Base-by-base conservation (phyloP, 2,329 filamentous ascomycete genomes). In the Colletotrichum nymphaeae region DNA sequence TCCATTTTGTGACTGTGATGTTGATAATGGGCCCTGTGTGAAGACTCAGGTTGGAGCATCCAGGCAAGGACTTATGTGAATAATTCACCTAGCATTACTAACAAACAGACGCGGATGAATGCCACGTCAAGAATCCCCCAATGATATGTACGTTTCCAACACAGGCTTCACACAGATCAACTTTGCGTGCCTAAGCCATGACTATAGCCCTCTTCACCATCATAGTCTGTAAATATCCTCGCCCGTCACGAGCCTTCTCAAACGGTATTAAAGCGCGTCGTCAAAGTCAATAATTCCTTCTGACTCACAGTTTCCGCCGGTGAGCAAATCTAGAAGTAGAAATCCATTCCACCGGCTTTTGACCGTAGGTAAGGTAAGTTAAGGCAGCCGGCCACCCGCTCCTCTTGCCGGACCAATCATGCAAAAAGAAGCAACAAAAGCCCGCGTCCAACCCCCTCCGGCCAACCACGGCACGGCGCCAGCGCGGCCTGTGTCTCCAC, bases 401-500 rank as follows among this genome's bases (percentile, higher is more conserved):
- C 37, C 57, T 63, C 55, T 9, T 35, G 16, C 37, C 49, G 49
- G 37, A 6, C 4, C 26, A 63, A 24, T 22, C 22, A 37, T 22
- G 4, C 14, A 42, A 42, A 8, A 56, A 24, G 9, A 26, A 30
- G 24, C n/a, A 37, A n/a, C 58, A 24, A 19, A 63, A 63, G 30
- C 26, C 69, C 37, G n/a, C 24, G 37, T 7, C 19, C 37, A 42
- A 32, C 30, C n/a, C n/a, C 16, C 14, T 30, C 59, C 66, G 53
- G 66, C 58, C 70, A 72, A 69, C 66, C 65, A 69, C 46, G 19
- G 28, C 67, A 19, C 35, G 62, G 30, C 52, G 60, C 22, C n/a
- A 42, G 64, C 14, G 7, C 14, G n/a, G 46, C 46, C 14, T 6
- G 4, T 19, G 37, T 35, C 28, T 28, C 62, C 62, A 55, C 62